phyloP scores from a whole-genome alignment of 1,139 yeast genomes.

The Pichia sp. region DNA sequence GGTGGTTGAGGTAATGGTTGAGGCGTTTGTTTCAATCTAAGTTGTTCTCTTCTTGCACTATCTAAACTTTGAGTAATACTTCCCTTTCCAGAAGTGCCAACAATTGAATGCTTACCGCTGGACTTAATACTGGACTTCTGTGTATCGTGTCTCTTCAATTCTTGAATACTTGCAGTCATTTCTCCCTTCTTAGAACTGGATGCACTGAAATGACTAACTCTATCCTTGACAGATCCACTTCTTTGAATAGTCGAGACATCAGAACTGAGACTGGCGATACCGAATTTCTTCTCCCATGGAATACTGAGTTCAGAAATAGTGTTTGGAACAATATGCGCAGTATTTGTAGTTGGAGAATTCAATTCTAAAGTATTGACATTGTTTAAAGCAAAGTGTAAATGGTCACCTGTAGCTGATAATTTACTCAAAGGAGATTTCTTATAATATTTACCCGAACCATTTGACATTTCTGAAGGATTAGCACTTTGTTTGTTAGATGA shows the following conservation, averaged over 20 bases:
- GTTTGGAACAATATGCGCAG: neutral
- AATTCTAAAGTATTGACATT: neutral
- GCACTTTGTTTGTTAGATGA: neutral
- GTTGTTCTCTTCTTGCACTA: too few species aligned
- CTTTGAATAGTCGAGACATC: neutral
- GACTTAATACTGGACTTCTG: too few species aligned
- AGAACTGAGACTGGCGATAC: conserved; percentile 2
- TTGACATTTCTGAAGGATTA: neutral
- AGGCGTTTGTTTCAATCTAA: too few species aligned
- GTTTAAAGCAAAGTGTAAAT: neutral
- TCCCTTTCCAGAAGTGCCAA: too few species aligned
- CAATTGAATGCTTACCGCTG: too few species aligned
- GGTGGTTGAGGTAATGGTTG: neutral
- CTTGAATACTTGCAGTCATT: too few species aligned
- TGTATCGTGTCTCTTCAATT: too few species aligned
- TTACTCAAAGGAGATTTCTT: neutral
- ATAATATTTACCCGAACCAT: too few species aligned
- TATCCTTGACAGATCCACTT: neutral
- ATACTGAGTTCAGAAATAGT: neutral
- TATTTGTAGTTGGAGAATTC: neutral
- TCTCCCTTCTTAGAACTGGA: neutral
- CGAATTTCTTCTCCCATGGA: conserved; percentile 13
- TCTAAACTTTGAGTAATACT: too few species aligned
- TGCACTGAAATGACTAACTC: neutral
- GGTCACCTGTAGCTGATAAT: neutral